Base-by-base conservation (phyloP, 148 eudicot genomes). In the Vaccinium vitisidaea region DNA sequence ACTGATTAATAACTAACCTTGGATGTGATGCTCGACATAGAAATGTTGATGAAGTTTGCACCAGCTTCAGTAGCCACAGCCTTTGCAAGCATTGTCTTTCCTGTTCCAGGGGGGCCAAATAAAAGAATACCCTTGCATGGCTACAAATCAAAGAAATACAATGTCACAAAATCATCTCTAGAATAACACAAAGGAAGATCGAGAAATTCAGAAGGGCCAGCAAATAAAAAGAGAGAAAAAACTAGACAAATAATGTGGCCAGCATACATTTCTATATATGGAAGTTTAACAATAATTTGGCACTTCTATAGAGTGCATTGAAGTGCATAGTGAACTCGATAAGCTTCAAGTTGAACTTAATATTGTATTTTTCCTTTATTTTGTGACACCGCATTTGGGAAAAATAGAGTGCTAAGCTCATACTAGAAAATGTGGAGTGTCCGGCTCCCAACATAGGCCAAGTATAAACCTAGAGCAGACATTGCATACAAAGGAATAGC, bases 41-140 rank as follows among this genome's bases (percentile, higher is more conserved):
- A 97, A 84, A 97, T 95, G 79, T 97, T 97, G 36, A 97, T 97
- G 87, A 97, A 97, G 90, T 97, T 97, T 49, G 99, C 99, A 90
- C 98, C 99, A 84, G 99, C 99, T 88, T 97, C 99, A 69, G 99
- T 97, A 32, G 99, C 99, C 83, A 97, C 99, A 86, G 99, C 99
- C 87, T 97, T 95, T 8, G 99, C 99, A 80, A 97, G 94, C 99
- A 97, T 97, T 9, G 99, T 97, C 90, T 97, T 97, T 83, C 99
- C 99, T 27, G 99, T 97, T 89, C 99, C 99, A 83, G 99, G 99
- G 80, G 99, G 99, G 21, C 99, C 99, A 91, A 97, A 97, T 43
- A 97, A 82, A 74, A 97, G 96, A 84, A 97, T 97, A 80, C 99
- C 99, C 93, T 97, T 97, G 94, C 96, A 93, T 83, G 99, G 99